These are phyloP conservation scores for Podospora australis DNA, from an alignment of 495 filamentous ascomycete species.

Conservation along the genomic window DNA sequence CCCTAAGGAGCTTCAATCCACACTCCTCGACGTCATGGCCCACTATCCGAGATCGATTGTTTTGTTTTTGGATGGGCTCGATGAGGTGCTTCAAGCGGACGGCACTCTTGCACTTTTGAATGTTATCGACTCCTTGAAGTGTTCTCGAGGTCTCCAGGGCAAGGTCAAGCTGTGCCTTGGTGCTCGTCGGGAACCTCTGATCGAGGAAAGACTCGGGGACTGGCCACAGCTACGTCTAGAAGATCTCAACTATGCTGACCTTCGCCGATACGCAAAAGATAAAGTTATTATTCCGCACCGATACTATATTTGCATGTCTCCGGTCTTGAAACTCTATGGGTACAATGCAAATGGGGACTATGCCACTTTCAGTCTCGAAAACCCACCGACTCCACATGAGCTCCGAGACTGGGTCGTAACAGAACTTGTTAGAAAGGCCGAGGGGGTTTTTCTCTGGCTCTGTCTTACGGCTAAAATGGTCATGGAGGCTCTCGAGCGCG, in stretches of 20 bases:
- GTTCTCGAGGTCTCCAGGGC: too few relatives aligned
- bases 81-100: neutral
- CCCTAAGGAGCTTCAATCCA: neutral
- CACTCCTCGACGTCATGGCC: neutral
- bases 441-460: slow-evolving; percentile 35
- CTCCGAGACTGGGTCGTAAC: too few relatives aligned
- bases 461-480: slow-evolving; percentile 17
- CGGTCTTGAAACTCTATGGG: neutral
- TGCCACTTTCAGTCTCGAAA: neutral
- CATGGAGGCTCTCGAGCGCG: slow-evolving; percentile 7
- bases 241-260: neutral
- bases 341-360: neutral
- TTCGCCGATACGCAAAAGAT: neutral
- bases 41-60: neutral
- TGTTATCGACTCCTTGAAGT: neutral
- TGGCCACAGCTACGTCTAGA: neutral
- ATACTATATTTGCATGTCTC: too few relatives aligned
- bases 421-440: slow-evolving; percentile 22
- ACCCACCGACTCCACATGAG: neutral
- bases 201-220: neutral
- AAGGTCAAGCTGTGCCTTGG: neutral
- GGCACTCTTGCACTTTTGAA: neutral
- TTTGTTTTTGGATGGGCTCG: neutral
- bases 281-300: neutral
- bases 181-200: neutral